A percentile compares a stretch with the other conserved stretches of the same genome.
phyloP scores from a whole-genome alignment of 2,329 filamentous ascomycete species.

The Pseudocercospora musae region DNA sequence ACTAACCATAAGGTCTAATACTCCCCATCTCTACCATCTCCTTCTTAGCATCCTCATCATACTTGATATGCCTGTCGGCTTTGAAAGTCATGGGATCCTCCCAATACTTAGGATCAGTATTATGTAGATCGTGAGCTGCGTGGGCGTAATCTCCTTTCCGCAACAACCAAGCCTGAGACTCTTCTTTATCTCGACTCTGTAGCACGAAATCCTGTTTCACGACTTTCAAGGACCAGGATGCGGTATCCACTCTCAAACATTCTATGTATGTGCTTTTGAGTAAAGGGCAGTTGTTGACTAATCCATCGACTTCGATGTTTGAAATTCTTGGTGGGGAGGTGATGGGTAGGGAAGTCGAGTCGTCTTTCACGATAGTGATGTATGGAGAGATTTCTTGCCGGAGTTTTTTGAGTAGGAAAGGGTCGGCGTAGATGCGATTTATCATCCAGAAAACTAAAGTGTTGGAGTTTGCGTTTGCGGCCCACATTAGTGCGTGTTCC shows the following conservation, averaged over 20 bases:
- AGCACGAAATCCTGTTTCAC: slow-evolving; percentile 37
- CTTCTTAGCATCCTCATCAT: slow-evolving; percentile 26
- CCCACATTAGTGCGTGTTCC: slow-evolving; percentile 55
- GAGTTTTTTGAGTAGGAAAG: slow-evolving; percentile 30
- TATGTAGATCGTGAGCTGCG: slow-evolving; percentile 38
- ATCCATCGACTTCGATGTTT: slow-evolving; percentile 33
- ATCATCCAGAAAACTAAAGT: slow-evolving; percentile 44
- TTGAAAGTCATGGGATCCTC: slow-evolving; percentile 33
- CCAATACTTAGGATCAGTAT: slow-evolving; percentile 37
- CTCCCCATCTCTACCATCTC: slow-evolving; percentile 40
- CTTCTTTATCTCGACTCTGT: slow-evolving; percentile 35
- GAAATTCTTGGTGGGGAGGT: slow-evolving; percentile 33
- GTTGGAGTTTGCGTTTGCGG: slow-evolving; percentile 52
- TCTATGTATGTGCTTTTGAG: slow-evolving; percentile 40
- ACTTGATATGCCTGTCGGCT: slow-evolving; percentile 35
- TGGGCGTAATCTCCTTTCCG: slow-evolving; percentile 38
- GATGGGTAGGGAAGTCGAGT: slow-evolving; percentile 32
- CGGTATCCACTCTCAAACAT: slow-evolving; percentile 36
- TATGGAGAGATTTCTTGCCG: slow-evolving; percentile 37
- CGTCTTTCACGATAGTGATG: slow-evolving; percentile 30
- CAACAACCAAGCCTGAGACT: slow-evolving; percentile 31
- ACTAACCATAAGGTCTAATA: slow-evolving; percentile 45
- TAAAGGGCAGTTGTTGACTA: slow-evolving; percentile 35
- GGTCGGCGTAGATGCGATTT: slow-evolving; percentile 36
- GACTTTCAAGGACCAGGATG: slow-evolving; percentile 36